Evolutionary conservation across 2,329 filamentous ascomycete species (phyloP).

Genomic region (Fusarium sp.): DNA sequence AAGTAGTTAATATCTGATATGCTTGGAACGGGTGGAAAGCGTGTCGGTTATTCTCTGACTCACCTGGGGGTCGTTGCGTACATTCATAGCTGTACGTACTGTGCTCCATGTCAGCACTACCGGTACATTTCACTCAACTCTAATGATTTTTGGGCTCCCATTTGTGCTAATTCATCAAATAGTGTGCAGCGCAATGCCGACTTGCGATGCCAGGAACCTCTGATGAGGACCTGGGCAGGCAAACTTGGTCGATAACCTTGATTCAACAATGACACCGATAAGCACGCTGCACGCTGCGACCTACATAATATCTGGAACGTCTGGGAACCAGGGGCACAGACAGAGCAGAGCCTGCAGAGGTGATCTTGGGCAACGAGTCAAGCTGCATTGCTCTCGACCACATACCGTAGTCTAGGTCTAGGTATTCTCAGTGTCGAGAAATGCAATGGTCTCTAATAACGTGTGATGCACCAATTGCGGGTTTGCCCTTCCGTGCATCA

Average conservation of each 20-base stretch:
- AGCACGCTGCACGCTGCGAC: slow-evolving; percentile 15
- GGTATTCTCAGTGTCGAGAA: background rate
- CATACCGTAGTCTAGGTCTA: no score
- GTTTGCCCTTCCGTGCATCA: slow-evolving; percentile 32
- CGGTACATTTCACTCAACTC: no score
- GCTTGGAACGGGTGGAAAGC: no score
- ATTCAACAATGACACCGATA: slow-evolving; percentile 24
- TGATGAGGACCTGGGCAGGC: slow-evolving; percentile 18
- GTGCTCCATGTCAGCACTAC: no score
- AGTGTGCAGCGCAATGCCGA: slow-evolving; percentile 1
- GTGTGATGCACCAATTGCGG: slow-evolving; percentile 30
- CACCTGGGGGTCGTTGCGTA: slow-evolving; percentile 31
- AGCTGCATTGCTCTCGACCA: slow-evolving; percentile 7
- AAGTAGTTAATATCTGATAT: no score
- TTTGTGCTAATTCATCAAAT: slow-evolving; percentile 11
- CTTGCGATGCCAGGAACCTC: slow-evolving; percentile 13
- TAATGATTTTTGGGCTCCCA: background rate
- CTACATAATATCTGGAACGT: slow-evolving; percentile 16
- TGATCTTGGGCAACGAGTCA: slow-evolving; percentile 1
- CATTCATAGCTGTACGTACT: background rate
- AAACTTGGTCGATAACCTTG: slow-evolving; percentile 27
- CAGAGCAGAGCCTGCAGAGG: background rate
- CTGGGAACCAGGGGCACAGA: slow-evolving; percentile 5
- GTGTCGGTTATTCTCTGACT: no score
- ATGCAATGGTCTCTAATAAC: slow-evolving; percentile 6